Evolutionary conservation across 305 asterid species (phyloP).

Genomic region (Rubia occidens): DNA sequence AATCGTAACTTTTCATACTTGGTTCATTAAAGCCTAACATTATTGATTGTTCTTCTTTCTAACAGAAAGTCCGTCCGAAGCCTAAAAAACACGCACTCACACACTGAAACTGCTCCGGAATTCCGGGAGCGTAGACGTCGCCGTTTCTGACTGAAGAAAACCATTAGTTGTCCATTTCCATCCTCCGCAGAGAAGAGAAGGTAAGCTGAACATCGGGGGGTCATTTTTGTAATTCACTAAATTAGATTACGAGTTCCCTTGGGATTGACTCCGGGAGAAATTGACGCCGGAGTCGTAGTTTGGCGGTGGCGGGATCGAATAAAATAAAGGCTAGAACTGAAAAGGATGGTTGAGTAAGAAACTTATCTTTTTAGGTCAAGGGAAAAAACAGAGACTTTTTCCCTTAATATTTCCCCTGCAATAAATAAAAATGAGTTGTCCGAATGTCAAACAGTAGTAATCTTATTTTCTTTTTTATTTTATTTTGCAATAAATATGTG

Average conservation of each 20-base stretch:
- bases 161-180: neutral
- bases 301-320: neutral
- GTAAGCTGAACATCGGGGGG: conserved; percentile 9
- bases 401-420: conserved; percentile 12
- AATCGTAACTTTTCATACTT: neutral
- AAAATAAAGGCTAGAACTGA: neutral
- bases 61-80: conserved; percentile 22
- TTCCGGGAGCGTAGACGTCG: conserved; percentile 19
- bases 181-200: conserved; percentile 16
- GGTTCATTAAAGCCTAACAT: neutral
- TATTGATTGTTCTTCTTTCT: conserved; percentile 21
- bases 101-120: conserved; percentile 20
- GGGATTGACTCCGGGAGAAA: no score
- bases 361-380: neutral
- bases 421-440: conserved; percentile 28
- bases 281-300: neutral
- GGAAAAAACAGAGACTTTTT: neutral
- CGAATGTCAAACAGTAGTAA: conserved; percentile 54
- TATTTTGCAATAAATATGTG: neutral
- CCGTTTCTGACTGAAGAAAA: neutral
- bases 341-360: neutral
- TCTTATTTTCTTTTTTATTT: conserved; percentile 20
- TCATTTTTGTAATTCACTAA: no score
- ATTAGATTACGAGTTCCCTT: no score
- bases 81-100: conserved; percentile 9